These are phyloP conservation scores for Fusarium brevicatenulatum DNA, from an alignment of 2,329 filamentous ascomycete species.

Conservation along the genomic window DNA sequence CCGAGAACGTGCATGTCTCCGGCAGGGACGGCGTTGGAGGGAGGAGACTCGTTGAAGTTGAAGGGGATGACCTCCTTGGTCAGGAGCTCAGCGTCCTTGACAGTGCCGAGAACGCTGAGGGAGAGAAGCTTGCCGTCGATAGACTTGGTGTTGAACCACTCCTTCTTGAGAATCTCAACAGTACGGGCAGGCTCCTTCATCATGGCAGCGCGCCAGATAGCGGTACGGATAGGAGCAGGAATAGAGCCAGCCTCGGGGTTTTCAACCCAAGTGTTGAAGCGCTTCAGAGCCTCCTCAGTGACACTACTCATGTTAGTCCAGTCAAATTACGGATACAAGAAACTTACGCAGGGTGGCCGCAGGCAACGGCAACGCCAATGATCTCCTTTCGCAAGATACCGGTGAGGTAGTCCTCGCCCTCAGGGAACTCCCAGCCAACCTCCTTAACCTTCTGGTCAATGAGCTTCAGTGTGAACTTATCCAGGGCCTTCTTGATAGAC, in stretches of 20 bases:
- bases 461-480: slow-evolving; percentile 82
- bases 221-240: slow-evolving; percentile 81
- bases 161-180: slow-evolving; percentile 81
- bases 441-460: slow-evolving; percentile 78
- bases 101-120: slow-evolving; percentile 78
- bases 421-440: slow-evolving; percentile 86
- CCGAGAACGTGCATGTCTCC: slow-evolving; percentile 90
- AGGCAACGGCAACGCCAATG: slow-evolving; percentile 77
- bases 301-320: slow-evolving; percentile 59
- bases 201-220: slow-evolving; percentile 83
- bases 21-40: slow-evolving; percentile 74
- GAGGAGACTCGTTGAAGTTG: slow-evolving; percentile 74
- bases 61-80: slow-evolving; percentile 75
- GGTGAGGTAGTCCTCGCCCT: slow-evolving; percentile 82
- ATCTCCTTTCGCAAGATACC: slow-evolving; percentile 86
- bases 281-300: slow-evolving; percentile 77
- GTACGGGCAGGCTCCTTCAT: slow-evolving; percentile 73
- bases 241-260: slow-evolving; percentile 75
- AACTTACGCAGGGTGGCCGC: slow-evolving; percentile 78
- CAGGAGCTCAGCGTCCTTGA: slow-evolving; percentile 75
- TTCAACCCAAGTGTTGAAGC: slow-evolving; percentile 82
- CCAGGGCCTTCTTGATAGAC: slow-evolving; percentile 75
- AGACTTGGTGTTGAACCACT: slow-evolving; percentile 83
- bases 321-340: neutral
- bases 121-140: slow-evolving; percentile 93